phyloP scores from a whole-genome alignment of 176 grass and related monocot genomes.

The Cenchrus americanus region DNA sequence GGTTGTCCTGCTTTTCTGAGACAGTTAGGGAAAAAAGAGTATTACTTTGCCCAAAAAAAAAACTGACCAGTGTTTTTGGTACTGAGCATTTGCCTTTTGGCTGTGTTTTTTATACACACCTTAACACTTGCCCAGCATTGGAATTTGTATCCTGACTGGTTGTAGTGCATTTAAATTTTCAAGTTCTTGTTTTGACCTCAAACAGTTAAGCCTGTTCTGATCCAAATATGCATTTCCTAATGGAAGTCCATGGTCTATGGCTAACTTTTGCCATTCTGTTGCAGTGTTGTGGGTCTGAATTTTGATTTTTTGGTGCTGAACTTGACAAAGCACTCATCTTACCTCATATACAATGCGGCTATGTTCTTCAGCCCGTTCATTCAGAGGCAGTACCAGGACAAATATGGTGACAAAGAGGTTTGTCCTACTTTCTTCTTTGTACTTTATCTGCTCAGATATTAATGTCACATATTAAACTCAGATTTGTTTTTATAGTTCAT shows the following conservation, averaged over 20 bases:
- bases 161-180: not conserved
- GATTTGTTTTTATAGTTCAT: slow-evolving; percentile 7
- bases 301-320: slow-evolving; percentile 94
- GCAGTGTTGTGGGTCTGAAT: slow-evolving; percentile 90
- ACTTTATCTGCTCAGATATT: not conserved
- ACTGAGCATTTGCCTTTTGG: not conserved
- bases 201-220: not conserved
- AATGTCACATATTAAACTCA: slow-evolving; percentile 10
- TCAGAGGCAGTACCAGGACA: slow-evolving; percentile 88
- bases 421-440: slow-evolving; percentile 21
- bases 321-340: slow-evolving; percentile 96
- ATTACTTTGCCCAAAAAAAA: not conserved
- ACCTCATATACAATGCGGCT: slow-evolving; percentile 86
- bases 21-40: not conserved
- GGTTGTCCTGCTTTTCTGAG: not conserved
- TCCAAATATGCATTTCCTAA: not conserved
- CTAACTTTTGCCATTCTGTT: slow-evolving; percentile 43
- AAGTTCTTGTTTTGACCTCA: not conserved
- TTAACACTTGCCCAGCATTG: not conserved
- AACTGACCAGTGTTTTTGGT: not conserved
- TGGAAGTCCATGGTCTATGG: slow-evolving; percentile 10
- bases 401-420: slow-evolving; percentile 81
- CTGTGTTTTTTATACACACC: not conserved
- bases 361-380: slow-evolving; percentile 80
- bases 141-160: not conserved